Evolutionary conservation across 1,139 yeast genomes (phyloP).

Genomic region (Lodderomyces elongisporus): DNA sequence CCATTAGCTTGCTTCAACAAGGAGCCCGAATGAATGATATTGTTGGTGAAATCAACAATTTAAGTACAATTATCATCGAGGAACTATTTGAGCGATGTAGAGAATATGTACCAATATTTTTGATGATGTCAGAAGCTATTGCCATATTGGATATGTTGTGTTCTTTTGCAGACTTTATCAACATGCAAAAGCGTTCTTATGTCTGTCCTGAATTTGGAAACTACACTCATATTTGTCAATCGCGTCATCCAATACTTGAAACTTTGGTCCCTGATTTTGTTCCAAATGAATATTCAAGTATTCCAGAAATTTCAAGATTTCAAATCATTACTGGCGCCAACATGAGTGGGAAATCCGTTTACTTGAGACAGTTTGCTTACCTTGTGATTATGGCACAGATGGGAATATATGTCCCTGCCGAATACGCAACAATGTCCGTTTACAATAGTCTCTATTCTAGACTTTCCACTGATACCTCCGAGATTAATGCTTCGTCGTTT

Average conservation of each 20-base stretch:
- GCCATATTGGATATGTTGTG: constrained; percentile 39
- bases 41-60: constrained; percentile 31
- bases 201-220: constrained; percentile 30
- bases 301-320: constrained; percentile 29
- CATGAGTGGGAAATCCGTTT: constrained; percentile 53
- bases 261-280: constrained; percentile 20
- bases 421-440: constrained; percentile 33
- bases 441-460: constrained; percentile 40
- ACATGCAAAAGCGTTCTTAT: constrained; percentile 18
- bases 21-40: constrained; percentile 37
- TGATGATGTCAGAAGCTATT: constrained; percentile 41
- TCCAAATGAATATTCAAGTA: constrained; percentile 33
- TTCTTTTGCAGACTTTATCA: constrained; percentile 25
- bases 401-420: constrained; percentile 49
- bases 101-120: constrained; percentile 26
- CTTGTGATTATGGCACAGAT: constrained; percentile 45
- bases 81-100: constrained; percentile 22
- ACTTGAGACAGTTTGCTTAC: constrained; percentile 43
- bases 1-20: constrained; percentile 35
- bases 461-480: constrained; percentile 38
- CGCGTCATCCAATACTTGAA: constrained; percentile 41
- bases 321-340: constrained; percentile 45
- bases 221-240: constrained; percentile 22
- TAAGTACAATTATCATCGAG: constrained; percentile 36
- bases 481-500: constrained; percentile 42